Base-by-base conservation (phyloP, 805 yeast species). In the Myxozyma neotropica region DNA sequence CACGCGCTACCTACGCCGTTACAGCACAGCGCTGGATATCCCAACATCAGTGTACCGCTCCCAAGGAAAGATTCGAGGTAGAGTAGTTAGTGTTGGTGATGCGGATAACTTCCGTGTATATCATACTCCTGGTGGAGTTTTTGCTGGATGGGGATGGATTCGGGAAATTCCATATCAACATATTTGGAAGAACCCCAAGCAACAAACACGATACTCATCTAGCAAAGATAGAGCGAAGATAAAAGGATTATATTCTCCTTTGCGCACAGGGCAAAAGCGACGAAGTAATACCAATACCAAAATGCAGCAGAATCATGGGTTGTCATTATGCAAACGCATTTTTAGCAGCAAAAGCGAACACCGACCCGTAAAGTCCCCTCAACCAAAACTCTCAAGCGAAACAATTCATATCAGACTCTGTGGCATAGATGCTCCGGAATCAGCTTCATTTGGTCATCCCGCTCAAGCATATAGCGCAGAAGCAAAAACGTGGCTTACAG, bases 381-480 rank as follows among this genome's bases (percentile, higher is more conserved):
- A 24, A 29, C 42, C 19, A 13, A 52, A 52, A 40, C 71, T 83
- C 39, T 82, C 83, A 63, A 82, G 82, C 61, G 78, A 85, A 64
- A 94, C 99, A 0, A 76, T 94, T 38, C 85, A 87, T 72, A 82
- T 94, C 3, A 78, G 99, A 49, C 75, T 94, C 21, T 88, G 94
- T 73, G 99, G 97, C 0, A 86, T 93, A 15, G 99, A 94, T 78
- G 99, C 99, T 0, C 99, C 99, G 0, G 99, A 94, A 70, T 77
- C 95, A 44, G 82, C 96, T 1, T 97, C 94, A 76, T 94, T 89
- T 73, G 99, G 99, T 0, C 87, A 88, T 61, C 91, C 95, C 0
- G 87, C 96, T 0, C 99, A 94, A 71, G 93, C 94, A 0, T 88
- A 74, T 70, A 83, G 94, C 36, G 89, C 85, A 42, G 97, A 94